Evolutionary conservation across 2,329 filamentous ascomycete species (phyloP).

Genomic region (Thelonectria blattea): DNA sequence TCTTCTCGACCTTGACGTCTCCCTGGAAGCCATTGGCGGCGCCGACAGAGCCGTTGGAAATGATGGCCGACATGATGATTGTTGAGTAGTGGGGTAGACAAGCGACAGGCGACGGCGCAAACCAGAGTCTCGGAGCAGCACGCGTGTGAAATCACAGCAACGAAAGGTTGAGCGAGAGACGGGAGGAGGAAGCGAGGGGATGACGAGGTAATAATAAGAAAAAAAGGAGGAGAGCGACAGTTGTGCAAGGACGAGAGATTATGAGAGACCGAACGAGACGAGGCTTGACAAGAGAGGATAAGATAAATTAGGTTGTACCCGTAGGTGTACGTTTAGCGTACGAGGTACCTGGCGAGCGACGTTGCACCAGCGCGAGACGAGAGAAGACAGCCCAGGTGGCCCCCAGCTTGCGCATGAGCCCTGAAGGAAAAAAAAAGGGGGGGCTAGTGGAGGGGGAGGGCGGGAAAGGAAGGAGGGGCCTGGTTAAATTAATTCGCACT

Average conservation of each 20-base stretch:
- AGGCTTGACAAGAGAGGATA: conserved; percentile 19
- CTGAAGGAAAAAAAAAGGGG: conserved; percentile 14
- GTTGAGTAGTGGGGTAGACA: conserved; percentile 20
- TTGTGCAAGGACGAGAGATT: conserved; percentile 21
- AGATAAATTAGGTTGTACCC: conserved; percentile 14
- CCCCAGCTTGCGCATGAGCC: background rate
- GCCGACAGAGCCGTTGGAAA: conserved; percentile 42
- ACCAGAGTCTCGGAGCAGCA: conserved; percentile 31
- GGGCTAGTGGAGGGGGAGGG: conserved; percentile 18
- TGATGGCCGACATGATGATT: conserved; percentile 35
- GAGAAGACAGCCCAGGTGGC: background rate
- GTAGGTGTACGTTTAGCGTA: conserved; percentile 11
- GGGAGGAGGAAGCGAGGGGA: conserved; percentile 12
- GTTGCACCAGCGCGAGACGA: conserved; percentile 21
- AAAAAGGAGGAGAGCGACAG: conserved; percentile 8
- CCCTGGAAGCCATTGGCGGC: conserved; percentile 39
- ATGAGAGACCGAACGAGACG: conserved; percentile 6
- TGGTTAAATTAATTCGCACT: background rate
- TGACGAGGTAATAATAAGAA: conserved; percentile 14
- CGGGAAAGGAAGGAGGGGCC: conserved; percentile 5
- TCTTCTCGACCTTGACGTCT: conserved; percentile 56
- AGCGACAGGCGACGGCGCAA: conserved; percentile 29
- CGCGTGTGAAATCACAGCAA: conserved; percentile 28
- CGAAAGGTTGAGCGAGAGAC: conserved; percentile 25
- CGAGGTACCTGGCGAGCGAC: conserved; percentile 5